phyloP scores from a whole-genome alignment of 1,284 basidiomycete species.

The Flammula alnicola region DNA sequence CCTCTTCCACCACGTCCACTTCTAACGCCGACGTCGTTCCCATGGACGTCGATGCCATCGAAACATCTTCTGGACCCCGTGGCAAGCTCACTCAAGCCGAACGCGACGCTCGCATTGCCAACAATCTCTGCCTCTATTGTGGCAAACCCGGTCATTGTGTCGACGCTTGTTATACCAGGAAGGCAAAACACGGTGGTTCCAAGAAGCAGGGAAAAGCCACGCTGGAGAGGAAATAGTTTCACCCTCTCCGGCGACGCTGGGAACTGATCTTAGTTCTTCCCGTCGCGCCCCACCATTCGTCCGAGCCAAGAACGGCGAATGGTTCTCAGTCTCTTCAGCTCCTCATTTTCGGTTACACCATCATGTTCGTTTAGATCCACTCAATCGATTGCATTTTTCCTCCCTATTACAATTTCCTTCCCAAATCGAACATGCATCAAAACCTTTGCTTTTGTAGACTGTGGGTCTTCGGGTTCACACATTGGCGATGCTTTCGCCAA shows the following conservation, averaged over 20 bases:
- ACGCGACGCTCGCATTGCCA: neutral
- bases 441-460: conserved; percentile 40
- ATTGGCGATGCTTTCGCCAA: conserved; percentile 39
- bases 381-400: too few relatives aligned
- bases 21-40: conserved; percentile 9
- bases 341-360: conserved; percentile 21
- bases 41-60: conserved; percentile 11
- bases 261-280: too few relatives aligned
- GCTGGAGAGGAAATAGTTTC: too few relatives aligned
- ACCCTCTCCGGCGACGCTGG: too few relatives aligned
- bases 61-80: too few relatives aligned
- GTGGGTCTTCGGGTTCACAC: conserved; percentile 37
- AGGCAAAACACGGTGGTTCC: neutral
- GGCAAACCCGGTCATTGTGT: neutral
- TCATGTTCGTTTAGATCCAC: too few relatives aligned
- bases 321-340: conserved; percentile 14
- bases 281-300: too few relatives aligned
- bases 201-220: conserved; percentile 6
- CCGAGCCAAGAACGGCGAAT: too few relatives aligned
- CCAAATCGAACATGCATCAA: conserved; percentile 33
- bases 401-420: conserved; percentile 35
- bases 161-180: neutral
- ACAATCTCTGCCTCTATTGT: conserved; percentile 6
- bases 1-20: neutral
- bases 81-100: neutral